Evolutionary conservation across 192 early-diverging fungal species (phyloP), one percentile per base, ranked within the genome.

Genomic region (Umbelopsis isabellina): DNA sequence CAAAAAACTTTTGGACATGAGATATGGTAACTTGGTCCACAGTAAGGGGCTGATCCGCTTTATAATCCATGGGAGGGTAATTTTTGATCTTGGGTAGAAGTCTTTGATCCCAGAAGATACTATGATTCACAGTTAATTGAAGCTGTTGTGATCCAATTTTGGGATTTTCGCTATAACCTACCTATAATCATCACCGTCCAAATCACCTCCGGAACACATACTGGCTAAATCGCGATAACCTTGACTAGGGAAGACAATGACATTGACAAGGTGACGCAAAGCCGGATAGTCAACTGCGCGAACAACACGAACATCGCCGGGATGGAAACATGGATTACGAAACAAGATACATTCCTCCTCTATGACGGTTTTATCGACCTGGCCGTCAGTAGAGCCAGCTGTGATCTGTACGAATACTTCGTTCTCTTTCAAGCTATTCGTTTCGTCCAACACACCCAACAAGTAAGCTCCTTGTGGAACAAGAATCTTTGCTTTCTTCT

Each of bases 151-250:
- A 61, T 21, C 12, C 27, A 44, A 13, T 41, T 37, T 22, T 25
- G 0, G 23, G 23, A 21, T 33, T 10, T 45, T 13, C 11, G 20
- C 12, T 21, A 2, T 2, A 47, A 55, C 82, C 74, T 78, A 90
- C 86, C 84, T 89, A 70, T 72, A 89, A 71, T 86, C 83, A 79
- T 94, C 93, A 21, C 93, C 93, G 70, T 94, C 93, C 8, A 94
- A 74, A 80, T 94, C 93, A 12, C 93, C 93, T 44, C 93, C 93
- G 67, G 84, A 84, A 66, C 92, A 90, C 87, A 88, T 89, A 49
- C 87, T 91, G 3, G 91, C 89, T 46, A 93, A 79, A 65, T 88
- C 87, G 6, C 93, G 83, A 10, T 81, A 67, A 0, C 93, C 93
- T 22, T 82, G 72, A 33, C 86, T 78, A 21, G 89, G 84, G 71